Percentiles rank a stretch among this genome's conserved stretches.
These are phyloP conservation scores for Trichoderma sp. DNA, from an alignment of 2,329 filamentous ascomycete genomes.

Conservation along the genomic window DNA sequence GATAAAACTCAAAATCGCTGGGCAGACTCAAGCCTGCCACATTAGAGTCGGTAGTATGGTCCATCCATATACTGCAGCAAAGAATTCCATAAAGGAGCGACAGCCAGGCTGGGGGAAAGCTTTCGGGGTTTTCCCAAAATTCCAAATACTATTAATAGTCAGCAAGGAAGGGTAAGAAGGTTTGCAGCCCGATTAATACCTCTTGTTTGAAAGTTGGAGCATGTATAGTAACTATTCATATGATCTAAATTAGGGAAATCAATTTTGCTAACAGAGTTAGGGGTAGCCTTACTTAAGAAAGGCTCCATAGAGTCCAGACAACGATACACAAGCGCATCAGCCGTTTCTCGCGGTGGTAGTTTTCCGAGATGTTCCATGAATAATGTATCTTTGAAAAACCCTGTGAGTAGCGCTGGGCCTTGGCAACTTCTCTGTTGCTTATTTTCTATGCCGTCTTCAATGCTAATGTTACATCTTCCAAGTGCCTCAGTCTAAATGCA, in stretches of 20 bases:
- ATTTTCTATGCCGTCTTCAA: not conserved
- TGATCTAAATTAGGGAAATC: not conserved
- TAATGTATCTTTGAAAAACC: not conserved
- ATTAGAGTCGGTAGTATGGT: not conserved
- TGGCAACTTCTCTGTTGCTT: not conserved
- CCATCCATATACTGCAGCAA: not conserved
- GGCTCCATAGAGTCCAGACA: not conserved
- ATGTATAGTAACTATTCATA: not conserved
- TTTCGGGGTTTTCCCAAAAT: not conserved
- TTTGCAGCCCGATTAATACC: not conserved
- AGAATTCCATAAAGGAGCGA: not conserved
- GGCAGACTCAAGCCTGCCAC: not conserved
- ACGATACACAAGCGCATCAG: not conserved
- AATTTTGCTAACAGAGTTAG: not conserved
- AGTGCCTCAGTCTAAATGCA: not conserved
- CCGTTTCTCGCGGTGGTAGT: not conserved
- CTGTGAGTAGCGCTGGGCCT: not conserved
- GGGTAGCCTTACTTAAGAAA: not conserved
- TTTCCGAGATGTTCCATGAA: not conserved
- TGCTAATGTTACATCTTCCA: not conserved
- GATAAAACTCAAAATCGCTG: not conserved
- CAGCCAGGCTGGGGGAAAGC: not conserved
- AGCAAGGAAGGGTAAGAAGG: not conserved
- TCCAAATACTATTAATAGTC: not conserved
- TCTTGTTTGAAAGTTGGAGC: not conserved